phyloP scores from a whole-genome alignment of 495 filamentous ascomycete genomes.

The Penicillium turbatum region DNA sequence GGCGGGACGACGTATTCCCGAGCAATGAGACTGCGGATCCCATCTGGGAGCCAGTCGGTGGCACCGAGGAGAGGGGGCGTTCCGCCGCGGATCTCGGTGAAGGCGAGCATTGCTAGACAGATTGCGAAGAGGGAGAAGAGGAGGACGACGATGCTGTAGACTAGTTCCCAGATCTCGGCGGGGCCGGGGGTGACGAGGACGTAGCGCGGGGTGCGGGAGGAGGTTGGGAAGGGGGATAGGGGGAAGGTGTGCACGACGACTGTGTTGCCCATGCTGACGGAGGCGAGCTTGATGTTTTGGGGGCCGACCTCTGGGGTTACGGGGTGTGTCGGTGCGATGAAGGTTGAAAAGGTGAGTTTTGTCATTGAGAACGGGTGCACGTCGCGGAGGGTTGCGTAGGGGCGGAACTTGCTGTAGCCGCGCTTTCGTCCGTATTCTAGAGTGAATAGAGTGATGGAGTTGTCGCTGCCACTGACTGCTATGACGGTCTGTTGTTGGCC shows the following conservation, averaged over 20 bases:
- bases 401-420: constrained; percentile 54
- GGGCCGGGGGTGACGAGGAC: constrained; percentile 56
- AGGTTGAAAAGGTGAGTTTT: constrained; percentile 72
- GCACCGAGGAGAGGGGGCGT: constrained; percentile 55
- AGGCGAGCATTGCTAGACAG: constrained; percentile 58
- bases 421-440: constrained; percentile 53
- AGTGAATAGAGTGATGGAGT: constrained; percentile 72
- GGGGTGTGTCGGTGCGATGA: constrained; percentile 52
- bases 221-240: constrained; percentile 52
- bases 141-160: constrained; percentile 46
- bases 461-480: constrained; percentile 78
- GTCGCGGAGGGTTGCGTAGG: constrained; percentile 59
- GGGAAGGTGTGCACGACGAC: constrained; percentile 81
- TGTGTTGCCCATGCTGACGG: constrained; percentile 78
- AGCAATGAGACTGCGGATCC: constrained; percentile 30
- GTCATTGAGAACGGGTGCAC: constrained; percentile 87
- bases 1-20: constrained; percentile 15
- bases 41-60: constrained; percentile 39
- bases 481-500: constrained; percentile 69
- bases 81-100: constrained; percentile 62
- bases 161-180: constrained; percentile 45
- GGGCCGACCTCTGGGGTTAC: constrained; percentile 42
- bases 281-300: constrained; percentile 74
- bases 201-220: constrained; percentile 56
- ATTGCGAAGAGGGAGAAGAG: constrained; percentile 52